Percentiles rank a stretch among this genome's conserved stretches.
Evolutionary conservation across 805 yeast species (phyloP).

Genomic region (Candida ascalaphidarum): DNA sequence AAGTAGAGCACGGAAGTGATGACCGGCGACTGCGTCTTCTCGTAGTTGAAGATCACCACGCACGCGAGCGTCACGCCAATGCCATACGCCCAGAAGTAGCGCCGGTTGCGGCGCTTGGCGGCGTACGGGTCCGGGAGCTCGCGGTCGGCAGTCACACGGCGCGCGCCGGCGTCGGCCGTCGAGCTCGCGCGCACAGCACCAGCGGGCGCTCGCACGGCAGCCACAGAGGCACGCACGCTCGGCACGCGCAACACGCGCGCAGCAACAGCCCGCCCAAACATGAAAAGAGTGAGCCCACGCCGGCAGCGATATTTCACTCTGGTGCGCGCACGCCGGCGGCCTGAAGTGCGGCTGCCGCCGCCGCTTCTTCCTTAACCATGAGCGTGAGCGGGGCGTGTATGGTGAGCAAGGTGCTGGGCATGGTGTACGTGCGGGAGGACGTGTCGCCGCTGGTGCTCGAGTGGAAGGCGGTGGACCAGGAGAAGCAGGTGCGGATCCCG

Average conservation of each 20-base stretch:
- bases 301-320: too few species aligned
- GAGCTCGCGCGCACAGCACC: not conserved
- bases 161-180: not conserved
- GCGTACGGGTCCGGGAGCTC: slow-evolving; percentile 76
- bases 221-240: too few species aligned
- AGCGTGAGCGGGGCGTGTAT: slow-evolving; percentile 44
- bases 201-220: too few species aligned
- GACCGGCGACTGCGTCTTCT: slow-evolving; percentile 83
- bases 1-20: slow-evolving; percentile 81
- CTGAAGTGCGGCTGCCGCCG: too few species aligned
- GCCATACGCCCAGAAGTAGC: slow-evolving; percentile 41
- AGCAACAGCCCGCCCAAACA: too few species aligned
- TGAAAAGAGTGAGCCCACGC: too few species aligned
- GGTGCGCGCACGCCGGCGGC: too few species aligned
- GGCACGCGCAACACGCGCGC: too few species aligned
- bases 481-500: slow-evolving; percentile 23
- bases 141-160: slow-evolving; percentile 57
- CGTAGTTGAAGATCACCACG: slow-evolving; percentile 78
- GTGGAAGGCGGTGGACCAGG: slow-evolving; percentile 52
- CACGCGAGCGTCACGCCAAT: slow-evolving; percentile 31
- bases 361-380: too few species aligned
- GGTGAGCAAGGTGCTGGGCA: slow-evolving; percentile 47
- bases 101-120: slow-evolving; percentile 42
- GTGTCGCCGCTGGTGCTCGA: slow-evolving; percentile 43
- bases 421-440: slow-evolving; percentile 48